Percentiles rank a stretch among this genome's conserved stretches.
phyloP scores from a whole-genome alignment of 2,329 filamentous ascomycete species.

The Fusarium multiceps region DNA sequence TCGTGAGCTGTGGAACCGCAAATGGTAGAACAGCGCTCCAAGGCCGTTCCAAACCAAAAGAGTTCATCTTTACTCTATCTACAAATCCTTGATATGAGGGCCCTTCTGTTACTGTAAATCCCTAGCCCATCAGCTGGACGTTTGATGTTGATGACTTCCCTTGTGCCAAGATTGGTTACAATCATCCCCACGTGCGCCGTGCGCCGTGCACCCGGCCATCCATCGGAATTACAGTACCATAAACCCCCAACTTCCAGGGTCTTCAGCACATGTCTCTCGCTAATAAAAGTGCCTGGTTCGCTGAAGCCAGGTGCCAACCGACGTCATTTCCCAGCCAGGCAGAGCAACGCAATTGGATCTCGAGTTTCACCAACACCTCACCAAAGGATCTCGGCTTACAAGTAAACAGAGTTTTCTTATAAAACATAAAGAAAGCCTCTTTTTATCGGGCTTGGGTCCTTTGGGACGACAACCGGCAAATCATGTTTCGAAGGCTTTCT shows the following conservation, averaged over 20 bases:
- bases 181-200: conserved; percentile 6
- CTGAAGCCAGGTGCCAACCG: not conserved
- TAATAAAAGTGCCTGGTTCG: not conserved
- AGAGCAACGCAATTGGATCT: not conserved
- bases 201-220: conserved; percentile 2
- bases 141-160: not conserved
- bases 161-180: not conserved
- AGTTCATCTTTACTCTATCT: no score
- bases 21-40: no score
- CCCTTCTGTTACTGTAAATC: not conserved
- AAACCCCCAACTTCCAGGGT: not conserved
- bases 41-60: no score
- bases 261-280: not conserved
- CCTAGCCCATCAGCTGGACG: not conserved
- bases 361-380: conserved; percentile 6
- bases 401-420: not conserved
- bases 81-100: no score
- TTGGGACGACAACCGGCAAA: not conserved
- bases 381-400: conserved; percentile 15
- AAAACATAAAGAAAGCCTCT: no score
- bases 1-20: not conserved
- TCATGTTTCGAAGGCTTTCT: conserved; percentile 39
- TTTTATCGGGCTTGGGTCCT: conserved; percentile 3
- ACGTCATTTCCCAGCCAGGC: conserved; percentile 16
- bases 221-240: conserved; percentile 5